Base-by-base conservation (phyloP, 139 green algal genomes). In the Coccomyxa sp. region DNA sequence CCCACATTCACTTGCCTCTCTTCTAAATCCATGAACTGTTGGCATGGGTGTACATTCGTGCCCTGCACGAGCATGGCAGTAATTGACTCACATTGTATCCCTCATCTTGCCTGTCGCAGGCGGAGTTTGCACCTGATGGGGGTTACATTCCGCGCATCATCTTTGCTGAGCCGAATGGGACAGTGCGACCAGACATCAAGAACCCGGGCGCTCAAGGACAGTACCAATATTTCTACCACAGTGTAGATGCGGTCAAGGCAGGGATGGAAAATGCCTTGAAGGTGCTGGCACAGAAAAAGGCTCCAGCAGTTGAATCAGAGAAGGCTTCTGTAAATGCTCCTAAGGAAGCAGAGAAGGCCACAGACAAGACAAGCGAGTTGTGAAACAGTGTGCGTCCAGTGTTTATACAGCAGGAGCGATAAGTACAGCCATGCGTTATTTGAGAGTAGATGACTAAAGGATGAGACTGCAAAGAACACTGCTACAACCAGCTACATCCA, bases 81-180 rank as follows among this genome's bases (percentile, higher is more conserved):
- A 28, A 25, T 1, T 21, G 21, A 71, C 63, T 21, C 18, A 71
- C 21, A 1, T 1, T 15, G 63, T 25, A 11, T 28, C 63, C 38
- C 7, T 51, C 38, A 51, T 51, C 3, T 51, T 82, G 57, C 21
- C 0, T 0, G 57, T 28, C 77, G 60, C 79, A 82, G 79, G 63
- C 57, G 76, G 76, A 58, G 23, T 82, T 30, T n/a, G 30, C 59
- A 21, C 79, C 79, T 21, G 79, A 82, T 28, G 79, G 79, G 13
- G 79, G 79, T n/a, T 82, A 82, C 60, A 82, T 82, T 28, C 79
- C 79, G 0, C 21, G 79, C 13, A 82, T 82, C 60, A 17, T 82
- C 12, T 82, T 76, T 76, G 79, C 79, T 16, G 60, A 82, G 28
- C 13, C 60, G 18, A 76, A 58, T 30, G 79, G 79, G 59, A 74